Percentiles rank a stretch among this genome's conserved stretches.
Conservation (phyloP, 192 early-diverging fungal species). For the Glomus cerebriforme region DNA sequence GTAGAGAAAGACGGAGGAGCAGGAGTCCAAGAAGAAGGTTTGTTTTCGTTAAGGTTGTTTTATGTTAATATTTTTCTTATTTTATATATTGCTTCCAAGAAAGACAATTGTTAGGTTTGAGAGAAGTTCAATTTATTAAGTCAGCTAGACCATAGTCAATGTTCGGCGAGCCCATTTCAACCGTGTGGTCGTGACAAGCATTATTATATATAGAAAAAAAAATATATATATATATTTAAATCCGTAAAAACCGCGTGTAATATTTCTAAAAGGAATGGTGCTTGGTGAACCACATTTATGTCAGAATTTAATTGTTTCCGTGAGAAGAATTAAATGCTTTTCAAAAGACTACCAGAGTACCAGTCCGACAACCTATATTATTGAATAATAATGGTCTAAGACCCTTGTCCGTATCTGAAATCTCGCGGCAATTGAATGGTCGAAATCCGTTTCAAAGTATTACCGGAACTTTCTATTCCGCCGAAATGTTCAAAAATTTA, state of each 20-base stretch:
- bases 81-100: slow-evolving; percentile 17
- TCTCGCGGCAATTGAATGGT: neutral
- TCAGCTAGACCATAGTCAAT: neutral
- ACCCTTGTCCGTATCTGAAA: slow-evolving; percentile 25
- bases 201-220: neutral
- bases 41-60: slow-evolving; percentile 13
- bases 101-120: slow-evolving; percentile 5
- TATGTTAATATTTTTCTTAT: slow-evolving; percentile 6
- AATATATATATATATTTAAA: neutral
- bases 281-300: neutral
- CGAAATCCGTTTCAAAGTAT: slow-evolving; percentile 3
- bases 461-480: slow-evolving; percentile 4
- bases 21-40: slow-evolving; percentile 33
- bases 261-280: neutral
- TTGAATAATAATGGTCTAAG: neutral
- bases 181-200: neutral
- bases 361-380: neutral
- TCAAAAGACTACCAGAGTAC: neutral
- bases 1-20: slow-evolving; percentile 18
- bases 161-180: neutral
- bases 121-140: neutral
- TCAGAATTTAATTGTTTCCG: slow-evolving; percentile 9
- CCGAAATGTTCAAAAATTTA: slow-evolving; percentile 10
- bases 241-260: neutral
- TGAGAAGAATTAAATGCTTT: neutral